Base-by-base conservation (phyloP, 768 basidiomycete species). In the Amyloporia xantha region DNA sequence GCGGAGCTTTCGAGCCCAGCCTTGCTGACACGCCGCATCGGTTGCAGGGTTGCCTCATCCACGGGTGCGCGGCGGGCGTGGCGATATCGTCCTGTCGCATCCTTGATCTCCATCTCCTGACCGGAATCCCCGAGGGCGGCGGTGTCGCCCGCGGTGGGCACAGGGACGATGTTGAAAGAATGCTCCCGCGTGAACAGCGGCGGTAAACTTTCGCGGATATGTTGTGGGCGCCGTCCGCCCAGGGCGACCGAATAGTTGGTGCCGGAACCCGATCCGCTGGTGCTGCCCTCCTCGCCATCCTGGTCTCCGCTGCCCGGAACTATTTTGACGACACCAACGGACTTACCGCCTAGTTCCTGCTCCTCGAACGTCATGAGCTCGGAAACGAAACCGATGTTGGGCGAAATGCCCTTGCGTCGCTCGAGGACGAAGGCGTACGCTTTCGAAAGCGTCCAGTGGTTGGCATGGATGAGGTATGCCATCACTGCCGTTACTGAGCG, bases 331-430 rank as follows among this genome's bases (percentile, higher is more conserved):
- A 88, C 86, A 33, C 85, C 86, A 25, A 81, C 68, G 11, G 78
- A 80, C 68, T 90, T 81, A 46, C 87, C 74, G 51, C 93, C 82
- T 43, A 94, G 71, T 67, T 95, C 88, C 61, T 84, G 74, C 62
- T 95, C 92, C 69, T 98, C 94, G 60, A 94, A 96, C 41, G 82
- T 86, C 94, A 96, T 96, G 37, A 98, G 77, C 66, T 96, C 93
- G 3, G 90, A 91, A 38, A 97, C 92, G 66, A 98, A 98, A 5
- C 95, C 95, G 54, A 98, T 95, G 62, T 96, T 97, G 9, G 94
- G 95, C 12, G 90, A 93, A 56, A 97, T 95, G 55, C 92, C 92
- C 57, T 91, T 91, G 28, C 95, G 81, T 7, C 92, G 80, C 58
- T 94, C 94, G 35, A 91, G 77, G 21, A 98, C 94, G 61, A 92